These are phyloP conservation scores for Litsea cubeba DNA, from an alignment of 164 flowering plant species.

Conservation along the genomic window DNA sequence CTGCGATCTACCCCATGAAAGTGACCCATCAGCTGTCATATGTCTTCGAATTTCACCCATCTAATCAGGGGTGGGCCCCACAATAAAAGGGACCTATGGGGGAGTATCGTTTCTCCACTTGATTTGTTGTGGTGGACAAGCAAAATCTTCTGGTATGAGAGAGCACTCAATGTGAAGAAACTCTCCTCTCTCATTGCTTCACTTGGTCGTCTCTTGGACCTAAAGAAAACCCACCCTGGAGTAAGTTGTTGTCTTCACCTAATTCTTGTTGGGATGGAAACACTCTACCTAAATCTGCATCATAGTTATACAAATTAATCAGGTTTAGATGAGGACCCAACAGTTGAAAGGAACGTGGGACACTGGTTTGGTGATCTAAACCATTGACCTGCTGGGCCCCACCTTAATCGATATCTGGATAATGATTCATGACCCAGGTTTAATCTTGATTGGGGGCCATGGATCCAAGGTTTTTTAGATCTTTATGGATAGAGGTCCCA, in stretches of 20 bases:
- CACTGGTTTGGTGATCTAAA: too few relatives aligned
- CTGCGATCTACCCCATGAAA: background rate
- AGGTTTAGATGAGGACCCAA: too few relatives aligned
- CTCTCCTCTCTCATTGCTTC: slow-evolving; percentile 12
- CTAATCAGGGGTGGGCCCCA: background rate
- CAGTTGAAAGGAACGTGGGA: too few relatives aligned
- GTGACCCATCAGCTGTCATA: background rate
- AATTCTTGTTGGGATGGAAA: slow-evolving; percentile 56
- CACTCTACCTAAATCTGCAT: slow-evolving; percentile 27
- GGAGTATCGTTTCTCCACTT: background rate
- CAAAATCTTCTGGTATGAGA: background rate
- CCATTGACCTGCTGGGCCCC: too few relatives aligned
- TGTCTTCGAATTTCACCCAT: background rate
- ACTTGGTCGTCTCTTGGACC: slow-evolving; percentile 39
- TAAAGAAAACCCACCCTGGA: slow-evolving; percentile 27
- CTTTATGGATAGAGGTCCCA: too few relatives aligned
- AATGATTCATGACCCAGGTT: too few relatives aligned
- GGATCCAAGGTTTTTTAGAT: too few relatives aligned
- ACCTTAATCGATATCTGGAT: too few relatives aligned
- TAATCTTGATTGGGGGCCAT: too few relatives aligned
- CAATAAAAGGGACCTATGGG: background rate
- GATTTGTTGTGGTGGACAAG: background rate
- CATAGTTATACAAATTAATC: background rate
- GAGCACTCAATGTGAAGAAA: background rate
- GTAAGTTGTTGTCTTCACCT: slow-evolving; percentile 39